Evolutionary conservation across 148 eudicot genomes (phyloP).

Genomic region (Persicaria tinctoria): DNA sequence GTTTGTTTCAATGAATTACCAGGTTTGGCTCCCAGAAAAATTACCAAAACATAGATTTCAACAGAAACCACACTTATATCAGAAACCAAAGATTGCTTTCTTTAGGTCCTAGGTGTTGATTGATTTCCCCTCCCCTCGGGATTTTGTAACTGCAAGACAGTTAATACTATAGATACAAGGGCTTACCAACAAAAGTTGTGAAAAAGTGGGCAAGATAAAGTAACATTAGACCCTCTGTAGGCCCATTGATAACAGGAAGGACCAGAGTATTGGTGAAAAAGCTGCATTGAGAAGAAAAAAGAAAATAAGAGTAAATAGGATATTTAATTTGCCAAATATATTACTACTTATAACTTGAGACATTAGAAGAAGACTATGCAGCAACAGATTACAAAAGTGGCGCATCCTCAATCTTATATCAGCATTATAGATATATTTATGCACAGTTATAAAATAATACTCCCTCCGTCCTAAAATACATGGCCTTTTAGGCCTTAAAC

Average conservation of each 20-base stretch:
- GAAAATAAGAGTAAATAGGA: too few relatives aligned
- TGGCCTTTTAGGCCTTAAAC: too few relatives aligned
- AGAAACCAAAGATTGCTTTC: not conserved
- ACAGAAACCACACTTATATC: too few relatives aligned
- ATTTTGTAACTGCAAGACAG: not conserved
- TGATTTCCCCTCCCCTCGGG: not conserved
- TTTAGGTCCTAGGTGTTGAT: not conserved
- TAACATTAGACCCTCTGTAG: constrained; percentile 97
- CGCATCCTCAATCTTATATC: not conserved
- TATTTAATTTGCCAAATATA: not conserved
- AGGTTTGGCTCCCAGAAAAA: too few relatives aligned
- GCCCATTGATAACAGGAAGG: constrained; percentile 91
- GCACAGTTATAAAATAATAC: too few relatives aligned
- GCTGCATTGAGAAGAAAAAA: constrained; percentile 27
- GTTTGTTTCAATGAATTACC: too few relatives aligned
- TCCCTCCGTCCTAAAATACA: too few relatives aligned
- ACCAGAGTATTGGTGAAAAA: constrained; percentile 92
- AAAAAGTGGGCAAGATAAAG: constrained; percentile 71
- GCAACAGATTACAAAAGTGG: not conserved
- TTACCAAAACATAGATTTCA: not conserved
- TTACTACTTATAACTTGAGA: not conserved
- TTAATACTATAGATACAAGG: not conserved
- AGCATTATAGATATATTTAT: not conserved
- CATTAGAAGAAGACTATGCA: not conserved
- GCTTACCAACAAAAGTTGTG: constrained; percentile 80